Conservation (phyloP, 371 early-diverging fungal genomes). For the Catenaria anguillulae region DNA sequence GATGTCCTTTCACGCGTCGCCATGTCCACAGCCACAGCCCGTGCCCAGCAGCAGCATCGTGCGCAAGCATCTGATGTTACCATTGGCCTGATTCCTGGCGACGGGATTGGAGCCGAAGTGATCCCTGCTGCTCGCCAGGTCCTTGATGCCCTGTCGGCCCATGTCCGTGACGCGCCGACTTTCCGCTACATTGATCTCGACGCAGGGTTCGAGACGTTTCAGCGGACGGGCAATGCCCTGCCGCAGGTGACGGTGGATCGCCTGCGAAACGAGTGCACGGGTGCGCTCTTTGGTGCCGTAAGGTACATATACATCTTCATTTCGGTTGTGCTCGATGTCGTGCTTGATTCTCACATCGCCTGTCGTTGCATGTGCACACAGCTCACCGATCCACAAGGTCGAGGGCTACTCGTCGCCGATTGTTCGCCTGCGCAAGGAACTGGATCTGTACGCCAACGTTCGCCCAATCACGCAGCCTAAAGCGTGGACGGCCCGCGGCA, state of each 20-base stretch:
- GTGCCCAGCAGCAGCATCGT: no score
- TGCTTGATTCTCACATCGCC: conserved; percentile 15
- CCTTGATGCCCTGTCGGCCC: conserved; percentile 44
- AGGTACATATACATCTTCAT: conserved; percentile 13
- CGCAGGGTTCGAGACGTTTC: conserved; percentile 88
- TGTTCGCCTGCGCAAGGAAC: conserved; percentile 74
- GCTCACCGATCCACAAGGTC: conserved; percentile 91
- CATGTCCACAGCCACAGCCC: no score
- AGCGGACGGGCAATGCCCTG: conserved; percentile 75
- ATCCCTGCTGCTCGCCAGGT: conserved; percentile 77
- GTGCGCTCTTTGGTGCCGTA: conserved; percentile 93
- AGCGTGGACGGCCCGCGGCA: conserved; percentile 37
- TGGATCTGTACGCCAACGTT: conserved; percentile 89
- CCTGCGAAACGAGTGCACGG: conserved; percentile 58
- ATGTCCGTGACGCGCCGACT: conserved; percentile 16
- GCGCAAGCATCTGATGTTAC: conserved; percentile 37
- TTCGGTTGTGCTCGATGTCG: conserved; percentile 6
- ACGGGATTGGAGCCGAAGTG: conserved; percentile 89
- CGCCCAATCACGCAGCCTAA: conserved; percentile 62
- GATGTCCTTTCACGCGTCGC: no score
- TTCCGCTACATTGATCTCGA: conserved; percentile 68
- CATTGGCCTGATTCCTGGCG: conserved; percentile 85
- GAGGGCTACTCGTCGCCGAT: conserved; percentile 92
- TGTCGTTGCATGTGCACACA: no score
- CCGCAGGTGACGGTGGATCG: conserved; percentile 66